Conservation (phyloP, 2,329 filamentous ascomycete genomes). For the Alternaria angustiovoidea region DNA sequence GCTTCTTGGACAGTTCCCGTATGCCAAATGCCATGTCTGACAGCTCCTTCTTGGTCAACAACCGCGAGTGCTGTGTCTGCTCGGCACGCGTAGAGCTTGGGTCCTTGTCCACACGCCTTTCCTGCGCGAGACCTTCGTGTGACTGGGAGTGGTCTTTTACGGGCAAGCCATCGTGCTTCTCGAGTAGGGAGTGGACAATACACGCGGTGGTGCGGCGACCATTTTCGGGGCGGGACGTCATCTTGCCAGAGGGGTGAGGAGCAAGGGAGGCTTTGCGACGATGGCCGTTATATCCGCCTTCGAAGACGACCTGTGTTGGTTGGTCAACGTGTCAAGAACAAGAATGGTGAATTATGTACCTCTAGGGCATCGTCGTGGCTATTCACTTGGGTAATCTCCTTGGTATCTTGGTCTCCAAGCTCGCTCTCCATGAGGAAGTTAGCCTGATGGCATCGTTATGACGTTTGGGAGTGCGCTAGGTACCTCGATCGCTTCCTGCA, state of each 20-base stretch:
- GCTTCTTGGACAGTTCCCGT: conserved; percentile 83
- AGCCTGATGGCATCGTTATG: conserved; percentile 35
- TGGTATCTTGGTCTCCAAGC: conserved; percentile 36
- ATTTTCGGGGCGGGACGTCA: conserved; percentile 47
- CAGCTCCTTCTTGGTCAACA: conserved; percentile 92
- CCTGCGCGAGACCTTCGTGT: conserved; percentile 46
- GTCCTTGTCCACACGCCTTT: conserved; percentile 55
- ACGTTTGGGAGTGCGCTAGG: conserved; percentile 20
- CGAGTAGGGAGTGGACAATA: conserved; percentile 68
- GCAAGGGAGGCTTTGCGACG: conserved; percentile 69
- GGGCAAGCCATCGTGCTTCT: conserved; percentile 51
- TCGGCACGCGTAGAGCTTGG: conserved; percentile 43
- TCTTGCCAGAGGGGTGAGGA: conserved; percentile 39
- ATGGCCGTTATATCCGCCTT: conserved; percentile 56
- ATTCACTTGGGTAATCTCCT: conserved; percentile 35
- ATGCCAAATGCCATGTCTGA: conserved; percentile 98
- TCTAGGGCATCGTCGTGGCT: conserved; percentile 55
- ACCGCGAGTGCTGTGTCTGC: conserved; percentile 66
- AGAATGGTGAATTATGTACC: conserved; percentile 32
- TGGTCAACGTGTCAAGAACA: conserved; percentile 4
- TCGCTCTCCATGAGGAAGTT: conserved; percentile 49
- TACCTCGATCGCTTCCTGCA: conserved; percentile 39
- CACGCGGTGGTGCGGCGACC: conserved; percentile 60
- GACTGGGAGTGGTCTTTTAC: conserved; percentile 33
- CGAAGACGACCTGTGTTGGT: conserved; percentile 63